Evolutionary conservation across 208 protist species (phyloP), one percentile per base, ranked within the genome.

Genomic region (Acanthamoeba royreba): DNA sequence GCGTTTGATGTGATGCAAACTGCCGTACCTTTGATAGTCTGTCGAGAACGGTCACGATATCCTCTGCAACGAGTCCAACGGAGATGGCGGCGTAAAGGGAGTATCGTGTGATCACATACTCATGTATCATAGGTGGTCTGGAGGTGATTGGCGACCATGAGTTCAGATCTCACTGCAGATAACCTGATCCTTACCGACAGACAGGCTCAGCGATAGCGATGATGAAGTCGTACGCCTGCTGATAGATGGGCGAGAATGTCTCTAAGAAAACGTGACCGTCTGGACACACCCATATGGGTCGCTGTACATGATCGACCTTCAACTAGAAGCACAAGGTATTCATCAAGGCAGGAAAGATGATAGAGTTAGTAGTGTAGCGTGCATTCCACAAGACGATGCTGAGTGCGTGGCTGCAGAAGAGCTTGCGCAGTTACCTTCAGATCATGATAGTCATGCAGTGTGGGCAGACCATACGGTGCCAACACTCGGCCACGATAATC

Each of bases 51-150:
- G 63, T 19, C 13, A 99, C 95, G 19, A 99, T 99, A 28, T 98
- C 97, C 0, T 98, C 91, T 0, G 97, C 95, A 9, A 94, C 93
- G 13, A 99, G 93, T 22, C 99, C 99, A 53, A 98, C 97, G 15
- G 98, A 99, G 1, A 99, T 98, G 8, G 99, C 99, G 0, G 98
- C 97, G 74, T 98, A 99, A 2, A 99, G 97, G 2, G 99, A 99
- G 92, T 99, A 99, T 9, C 96, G 96, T 1, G 98, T 99, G 22
- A 99, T 95, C 47, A 97, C 95, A 96, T 99, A 99, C 96, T 99
- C 98, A 92, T 99, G 99, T 35, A 99, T 98, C 4, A 98, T 93
- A 7, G 97, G 92, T 1, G 99, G 98, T 3, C 99, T 95, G 38
- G n/a, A n/a, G n/a, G n/a, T n/a, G n/a, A n/a, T n/a, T n/a, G n/a